These are phyloP conservation scores for Curvularia spicifera DNA, from an alignment of 2,329 filamentous ascomycete genomes.

Conservation along the genomic window DNA sequence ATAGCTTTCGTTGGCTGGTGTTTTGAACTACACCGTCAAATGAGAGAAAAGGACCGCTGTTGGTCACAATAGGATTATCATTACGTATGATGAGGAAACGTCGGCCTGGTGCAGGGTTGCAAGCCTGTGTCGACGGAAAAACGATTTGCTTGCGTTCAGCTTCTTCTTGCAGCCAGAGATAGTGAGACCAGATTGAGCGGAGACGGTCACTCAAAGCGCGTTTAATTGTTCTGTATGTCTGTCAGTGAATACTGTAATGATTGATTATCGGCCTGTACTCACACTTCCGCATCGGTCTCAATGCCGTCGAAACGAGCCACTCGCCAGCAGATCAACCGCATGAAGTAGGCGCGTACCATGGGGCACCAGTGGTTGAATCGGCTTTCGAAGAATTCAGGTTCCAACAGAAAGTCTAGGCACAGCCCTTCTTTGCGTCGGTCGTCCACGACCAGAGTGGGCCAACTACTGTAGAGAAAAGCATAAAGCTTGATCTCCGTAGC, in stretches of 20 bases:
- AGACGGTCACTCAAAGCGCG: slow-evolving; percentile 70
- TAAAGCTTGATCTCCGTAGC: slow-evolving; percentile 88
- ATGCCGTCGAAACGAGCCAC: slow-evolving; percentile 77
- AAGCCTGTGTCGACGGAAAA: slow-evolving; percentile 78
- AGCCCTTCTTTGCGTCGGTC: slow-evolving; percentile 71
- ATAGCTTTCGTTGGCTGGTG: slow-evolving; percentile 43
- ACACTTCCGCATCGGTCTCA: slow-evolving; percentile 70
- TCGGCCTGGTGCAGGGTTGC: slow-evolving; percentile 82
- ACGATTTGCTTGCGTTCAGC: slow-evolving; percentile 64
- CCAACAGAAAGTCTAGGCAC: slow-evolving; percentile 77
- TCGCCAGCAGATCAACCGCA: slow-evolving; percentile 89
- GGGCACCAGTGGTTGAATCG: slow-evolving; percentile 95
- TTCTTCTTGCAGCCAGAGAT: slow-evolving; percentile 73
- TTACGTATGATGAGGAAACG: slow-evolving; percentile 88
- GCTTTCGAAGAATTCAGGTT: slow-evolving; percentile 75
- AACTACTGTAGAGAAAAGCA: slow-evolving; percentile 79
- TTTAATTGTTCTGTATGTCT: slow-evolving; percentile 68
- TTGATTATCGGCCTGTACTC: slow-evolving; percentile 49
- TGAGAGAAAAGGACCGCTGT: slow-evolving; percentile 63
- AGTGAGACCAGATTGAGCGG: slow-evolving; percentile 77
- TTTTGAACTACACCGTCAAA: slow-evolving; percentile 66
- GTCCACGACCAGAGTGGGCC: slow-evolving; percentile 73
- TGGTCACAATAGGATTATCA: slow-evolving; percentile 66
- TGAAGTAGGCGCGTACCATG: slow-evolving; percentile 92
- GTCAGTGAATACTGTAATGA: slow-evolving; percentile 21